phyloP scores from a whole-genome alignment of 1,284 basidiomycete genomes.

The Moniliella sp. region DNA sequence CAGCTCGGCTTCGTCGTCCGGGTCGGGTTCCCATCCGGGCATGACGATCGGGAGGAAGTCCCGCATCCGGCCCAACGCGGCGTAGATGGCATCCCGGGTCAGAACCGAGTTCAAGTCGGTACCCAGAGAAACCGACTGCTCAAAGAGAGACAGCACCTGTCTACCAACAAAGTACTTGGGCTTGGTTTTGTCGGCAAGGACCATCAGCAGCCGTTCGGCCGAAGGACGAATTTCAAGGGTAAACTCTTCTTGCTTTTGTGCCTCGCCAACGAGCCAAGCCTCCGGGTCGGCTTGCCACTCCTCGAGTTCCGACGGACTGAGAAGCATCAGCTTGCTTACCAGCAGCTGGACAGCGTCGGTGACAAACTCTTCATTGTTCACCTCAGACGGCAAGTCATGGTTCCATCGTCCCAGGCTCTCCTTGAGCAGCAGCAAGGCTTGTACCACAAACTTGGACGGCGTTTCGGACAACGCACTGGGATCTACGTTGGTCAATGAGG shows the following conservation, averaged over 20 bases:
- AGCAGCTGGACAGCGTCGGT: conserved; percentile 17
- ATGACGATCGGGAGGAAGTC: conserved; percentile 9
- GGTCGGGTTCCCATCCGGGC: background rate
- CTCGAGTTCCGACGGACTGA: conserved; percentile 18
- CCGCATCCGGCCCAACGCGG: conserved; percentile 16
- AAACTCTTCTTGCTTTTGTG: conserved; percentile 8
- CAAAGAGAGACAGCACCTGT: conserved; percentile 17
- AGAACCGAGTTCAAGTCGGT: conserved; percentile 12
- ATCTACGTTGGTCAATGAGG: background rate
- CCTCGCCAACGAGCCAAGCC: conserved; percentile 20
- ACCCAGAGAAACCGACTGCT: conserved; percentile 5
- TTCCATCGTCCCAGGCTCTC: conserved; percentile 20
- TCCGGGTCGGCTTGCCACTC: conserved; percentile 23
- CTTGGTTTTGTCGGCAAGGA: conserved; percentile 12
- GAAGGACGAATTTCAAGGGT: conserved; percentile 27
- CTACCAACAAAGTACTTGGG: conserved; percentile 10
- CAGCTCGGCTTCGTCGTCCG: background rate
- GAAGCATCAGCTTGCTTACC: conserved; percentile 16
- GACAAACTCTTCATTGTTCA: conserved; percentile 14
- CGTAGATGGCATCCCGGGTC: conserved; percentile 24
- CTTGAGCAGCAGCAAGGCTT: conserved; percentile 20
- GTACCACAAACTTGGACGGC: conserved; percentile 23
- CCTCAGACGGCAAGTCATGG: conserved; percentile 8
- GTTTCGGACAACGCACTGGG: conserved; percentile 7
- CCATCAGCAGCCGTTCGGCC: conserved; percentile 20